Base-by-base conservation (phyloP, 441 rosid species). In the Macaranga tanarius region DNA sequence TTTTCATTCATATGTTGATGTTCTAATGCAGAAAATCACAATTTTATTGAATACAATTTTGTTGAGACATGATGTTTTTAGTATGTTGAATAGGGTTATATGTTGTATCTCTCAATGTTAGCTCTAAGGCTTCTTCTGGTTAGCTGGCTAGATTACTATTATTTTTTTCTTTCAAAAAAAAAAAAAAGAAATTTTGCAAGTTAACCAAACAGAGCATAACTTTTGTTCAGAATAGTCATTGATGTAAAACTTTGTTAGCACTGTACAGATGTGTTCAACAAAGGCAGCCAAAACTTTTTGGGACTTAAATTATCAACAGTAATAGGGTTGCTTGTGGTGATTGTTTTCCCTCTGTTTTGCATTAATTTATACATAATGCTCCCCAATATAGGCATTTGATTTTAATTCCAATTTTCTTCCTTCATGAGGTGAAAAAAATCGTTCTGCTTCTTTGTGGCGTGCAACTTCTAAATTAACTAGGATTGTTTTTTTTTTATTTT, bases 391-490 rank as follows among this genome's bases (percentile, higher is more conserved):
- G 19, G 62, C 9, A 16, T 51, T 56, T 62, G 64, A 22, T 3
- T 51, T 67, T 23, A 26, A 25, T n/a, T 47, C 42, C 22, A n/a
- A 23, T 54, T 75, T 31, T 34, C 64, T 17, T 75, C 38, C 47
- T 75, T 12, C 28, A 5, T 47, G 47, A 10, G 60, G 19, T 19
- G 31, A 47, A 40, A 38, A 50, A 40, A 6, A 10, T 63, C 26
- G 56, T 45, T 13, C 58, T 52, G 0, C 51, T 65, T 61, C 55
- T 52, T 19, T 51, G 52, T 16, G 50, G 50, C 12, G 3, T 59
- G 19, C n/a, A 63, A 60, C 45, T 70, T 73, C 58, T 67, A 50
- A 44, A 44, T 60, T 65, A 31, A 15, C 28, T 73, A 45, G 56
- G 56, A 52, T 69, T 16, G 58, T 56, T 77, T 51, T 73, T 31